Evolutionary conservation across 305 asterid genomes (phyloP).

Genomic region (Solanum hybrid): DNA sequence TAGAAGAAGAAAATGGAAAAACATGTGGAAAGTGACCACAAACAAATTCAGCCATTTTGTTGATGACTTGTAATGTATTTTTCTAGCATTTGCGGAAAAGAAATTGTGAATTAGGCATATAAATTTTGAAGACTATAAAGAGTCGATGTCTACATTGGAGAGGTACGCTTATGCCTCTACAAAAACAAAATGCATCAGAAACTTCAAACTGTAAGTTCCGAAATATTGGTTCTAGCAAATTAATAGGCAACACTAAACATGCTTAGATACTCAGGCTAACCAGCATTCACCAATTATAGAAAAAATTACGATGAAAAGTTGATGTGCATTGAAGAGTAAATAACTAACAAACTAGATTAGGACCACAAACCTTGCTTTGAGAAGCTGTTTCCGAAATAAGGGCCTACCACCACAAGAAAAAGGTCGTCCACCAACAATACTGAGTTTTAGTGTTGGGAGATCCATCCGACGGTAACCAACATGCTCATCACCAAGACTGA

Average conservation of each 20-base stretch:
- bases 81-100: neutral
- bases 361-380: constrained; percentile 53
- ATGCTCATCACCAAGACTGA: constrained; percentile 85
- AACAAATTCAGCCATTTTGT: neutral
- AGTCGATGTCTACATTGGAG: neutral
- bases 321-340: neutral
- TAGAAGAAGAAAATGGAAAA: neutral
- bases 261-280: neutral
- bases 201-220: neutral
- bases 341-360: neutral
- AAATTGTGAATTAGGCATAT: neutral
- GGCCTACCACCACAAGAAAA: constrained; percentile 78
- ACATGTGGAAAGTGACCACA: neutral
- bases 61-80: neutral
- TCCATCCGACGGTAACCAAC: constrained; percentile 71
- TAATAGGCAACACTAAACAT: neutral
- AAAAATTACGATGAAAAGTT: neutral
- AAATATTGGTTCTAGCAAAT: neutral
- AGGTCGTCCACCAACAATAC: constrained; percentile 92
- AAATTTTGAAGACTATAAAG: neutral
- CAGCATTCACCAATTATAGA: neutral
- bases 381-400: constrained; percentile 52
- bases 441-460: constrained; percentile 51
- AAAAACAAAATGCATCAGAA: neutral
- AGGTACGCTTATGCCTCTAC: neutral